Base-by-base conservation (phyloP, 2,329 filamentous ascomycete species). In the Fusarium albidum region DNA sequence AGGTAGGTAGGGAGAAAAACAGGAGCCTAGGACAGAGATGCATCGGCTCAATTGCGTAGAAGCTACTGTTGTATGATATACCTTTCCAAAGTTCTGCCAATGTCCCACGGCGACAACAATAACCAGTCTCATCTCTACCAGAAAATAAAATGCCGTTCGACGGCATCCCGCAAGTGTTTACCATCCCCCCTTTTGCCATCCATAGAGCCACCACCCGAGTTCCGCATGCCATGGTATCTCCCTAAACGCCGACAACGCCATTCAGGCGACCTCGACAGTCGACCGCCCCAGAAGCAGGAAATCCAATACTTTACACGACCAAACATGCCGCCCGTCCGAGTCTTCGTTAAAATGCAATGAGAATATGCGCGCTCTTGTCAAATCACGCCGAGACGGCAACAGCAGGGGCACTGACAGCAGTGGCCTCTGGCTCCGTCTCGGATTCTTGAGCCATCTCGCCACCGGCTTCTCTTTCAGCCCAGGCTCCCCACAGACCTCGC, bases 401-500 rank as follows among this genome's bases (percentile, higher is more conserved):
- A 5, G 67, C 61, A 15, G 71, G 67, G 26, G 65, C 63, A 41
- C 63, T 67, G 37, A 67, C 57, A 13, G 70, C 69, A 17, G 70
- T 68, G 17, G 62, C 56, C 61, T 78, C 75, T 8, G 75, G 73
- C 63, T 59, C 59, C 9, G 50, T 55, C 10, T 79, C 55, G 54
- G 80, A 74, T 40, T 83, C 76, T 52, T 77, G 73, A 11, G 80
- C 82, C 49, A 85, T 84, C 70, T 87, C 84, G 42, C 84, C 85
- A 52, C 84, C 84, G 37, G 84, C 84, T 70, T 88, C 85, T 31
- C 82, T 79, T 79, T 98, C 95, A 1, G 95, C 95, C 95, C 95
- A 99, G 31, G 89, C 87, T 45, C 94, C 95, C 94, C 95, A 99
- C 3, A 99, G 86, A n/a, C 91, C 94, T 65, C 91, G 85, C 83